These are phyloP conservation scores for Entomortierella beljakovae DNA, from an alignment of 192 early-diverging fungal species.

Conservation along the genomic window DNA sequence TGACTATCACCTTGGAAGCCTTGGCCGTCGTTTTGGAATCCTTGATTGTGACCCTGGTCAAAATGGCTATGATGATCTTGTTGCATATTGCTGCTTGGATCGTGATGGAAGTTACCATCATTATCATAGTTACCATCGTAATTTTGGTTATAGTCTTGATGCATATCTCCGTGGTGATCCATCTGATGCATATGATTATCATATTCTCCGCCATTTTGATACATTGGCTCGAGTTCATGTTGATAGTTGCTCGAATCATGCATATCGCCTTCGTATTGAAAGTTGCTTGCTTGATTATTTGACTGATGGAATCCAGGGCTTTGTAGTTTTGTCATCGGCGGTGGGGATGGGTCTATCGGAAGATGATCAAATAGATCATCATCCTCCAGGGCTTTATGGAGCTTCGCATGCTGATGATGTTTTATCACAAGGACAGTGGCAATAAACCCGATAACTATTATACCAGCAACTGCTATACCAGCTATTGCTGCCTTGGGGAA, in stretches of 20 bases:
- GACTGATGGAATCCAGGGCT: conserved; percentile 12
- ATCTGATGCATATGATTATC: conserved; percentile 13
- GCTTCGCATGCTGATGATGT: background rate
- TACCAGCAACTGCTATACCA: conserved; percentile 15
- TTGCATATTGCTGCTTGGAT: background rate
- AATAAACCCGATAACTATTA: conserved; percentile 21
- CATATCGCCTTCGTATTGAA: conserved; percentile 1
- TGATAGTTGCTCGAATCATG: no score
- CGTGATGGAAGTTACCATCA: background rate
- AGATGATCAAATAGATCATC: conserved; percentile 40
- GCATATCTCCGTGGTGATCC: background rate
- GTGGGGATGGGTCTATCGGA: conserved; percentile 19
- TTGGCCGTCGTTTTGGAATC: background rate
- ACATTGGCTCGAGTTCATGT: conserved; percentile 22
- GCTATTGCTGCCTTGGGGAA: conserved; percentile 15
- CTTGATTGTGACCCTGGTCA: background rate
- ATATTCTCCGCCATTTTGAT: conserved; percentile 12
- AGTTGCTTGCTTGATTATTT: background rate
- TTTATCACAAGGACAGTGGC: conserved; percentile 22
- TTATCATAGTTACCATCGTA: conserved; percentile 2
- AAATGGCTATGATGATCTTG: background rate
- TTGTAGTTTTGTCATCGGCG: conserved; percentile 4
- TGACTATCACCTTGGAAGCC: conserved; percentile 5
- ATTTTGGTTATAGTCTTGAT: conserved; percentile 9
- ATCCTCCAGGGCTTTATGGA: conserved; percentile 23